Percentiles rank a stretch among this genome's conserved stretches.
Conservation (phyloP, 306 rosid genomes). For the Cucumis hystrix region DNA sequence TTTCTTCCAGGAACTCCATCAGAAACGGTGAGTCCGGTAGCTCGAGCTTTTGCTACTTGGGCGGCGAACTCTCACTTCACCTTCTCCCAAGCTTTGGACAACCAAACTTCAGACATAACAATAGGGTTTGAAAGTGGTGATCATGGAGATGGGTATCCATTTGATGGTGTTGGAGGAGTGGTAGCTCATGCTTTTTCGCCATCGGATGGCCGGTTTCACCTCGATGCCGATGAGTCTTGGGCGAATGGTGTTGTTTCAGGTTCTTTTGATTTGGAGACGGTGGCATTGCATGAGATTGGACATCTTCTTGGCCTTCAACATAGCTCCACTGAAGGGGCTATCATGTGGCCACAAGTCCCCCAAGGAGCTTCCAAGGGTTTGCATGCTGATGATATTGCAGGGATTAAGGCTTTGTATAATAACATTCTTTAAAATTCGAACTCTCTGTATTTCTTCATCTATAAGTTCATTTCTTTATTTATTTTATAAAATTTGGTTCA, state of each 20-base stretch:
- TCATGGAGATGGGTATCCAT: conserved; percentile 7
- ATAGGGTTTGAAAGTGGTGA: conserved; percentile 11
- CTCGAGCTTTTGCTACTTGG: neutral
- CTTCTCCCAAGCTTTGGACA: neutral
- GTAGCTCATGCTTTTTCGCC: conserved; percentile 13
- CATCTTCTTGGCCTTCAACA: neutral
- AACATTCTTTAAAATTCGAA: neutral
- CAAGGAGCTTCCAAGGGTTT: conserved; percentile 1
- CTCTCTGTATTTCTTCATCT: too few relatives aligned
- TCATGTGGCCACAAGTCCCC: neutral
- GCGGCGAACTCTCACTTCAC: neutral
- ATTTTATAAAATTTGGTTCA: neutral
- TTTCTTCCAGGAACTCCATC: neutral
- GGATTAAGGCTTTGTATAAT: neutral
- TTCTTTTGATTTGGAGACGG: neutral
- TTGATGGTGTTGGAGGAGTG: conserved; percentile 3
- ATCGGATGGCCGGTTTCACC: conserved; percentile 9
- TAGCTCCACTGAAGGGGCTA: neutral
- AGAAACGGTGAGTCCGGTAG: neutral
- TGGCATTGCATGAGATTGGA: neutral
- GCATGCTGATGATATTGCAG: neutral
- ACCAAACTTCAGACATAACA: conserved; percentile 1
- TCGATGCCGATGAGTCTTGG: conserved; percentile 13
- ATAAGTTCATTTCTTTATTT: neutral
- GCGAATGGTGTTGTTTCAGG: neutral